phyloP scores from a whole-genome alignment of 2,329 filamentous ascomycete species.

The Fusarium sp. region DNA sequence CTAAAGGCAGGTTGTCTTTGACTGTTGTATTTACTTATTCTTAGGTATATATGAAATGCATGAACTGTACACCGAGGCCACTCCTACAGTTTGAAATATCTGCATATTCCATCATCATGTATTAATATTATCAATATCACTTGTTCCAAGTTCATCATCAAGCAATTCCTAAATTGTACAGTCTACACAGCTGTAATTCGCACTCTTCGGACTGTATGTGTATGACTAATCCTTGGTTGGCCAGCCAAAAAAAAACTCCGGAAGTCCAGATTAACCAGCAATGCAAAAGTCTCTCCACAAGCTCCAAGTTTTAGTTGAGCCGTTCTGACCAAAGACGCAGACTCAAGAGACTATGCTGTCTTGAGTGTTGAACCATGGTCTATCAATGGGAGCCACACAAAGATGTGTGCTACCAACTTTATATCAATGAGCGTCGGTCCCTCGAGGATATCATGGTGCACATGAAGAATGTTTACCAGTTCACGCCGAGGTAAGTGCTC shows the following conservation, averaged over 20 bases:
- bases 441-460: constrained; percentile 79
- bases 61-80: background rate
- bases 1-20: background rate
- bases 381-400: constrained; percentile 58
- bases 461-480: constrained; percentile 71
- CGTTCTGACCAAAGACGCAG: constrained; percentile 41
- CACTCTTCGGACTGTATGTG: accelerated
- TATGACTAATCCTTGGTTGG: constrained; percentile 22
- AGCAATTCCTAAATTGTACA: background rate
- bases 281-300: constrained; percentile 41
- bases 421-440: constrained; percentile 78
- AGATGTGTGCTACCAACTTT: constrained; percentile 65
- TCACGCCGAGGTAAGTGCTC: constrained; percentile 65
- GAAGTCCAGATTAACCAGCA: constrained; percentile 41
- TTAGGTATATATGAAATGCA: background rate
- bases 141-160: background rate
- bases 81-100: accelerated
- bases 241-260: constrained; percentile 22
- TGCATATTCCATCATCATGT: background rate
- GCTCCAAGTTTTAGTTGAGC: constrained; percentile 26
- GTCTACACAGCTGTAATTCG: background rate
- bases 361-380: constrained; percentile 49
- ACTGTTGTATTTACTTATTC: too few species aligned
- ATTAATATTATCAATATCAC: background rate
- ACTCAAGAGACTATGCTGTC: constrained; percentile 15